Evolutionary conservation across 2,329 filamentous ascomycete species (phyloP).

Genomic region (Aspergillus candidus): DNA sequence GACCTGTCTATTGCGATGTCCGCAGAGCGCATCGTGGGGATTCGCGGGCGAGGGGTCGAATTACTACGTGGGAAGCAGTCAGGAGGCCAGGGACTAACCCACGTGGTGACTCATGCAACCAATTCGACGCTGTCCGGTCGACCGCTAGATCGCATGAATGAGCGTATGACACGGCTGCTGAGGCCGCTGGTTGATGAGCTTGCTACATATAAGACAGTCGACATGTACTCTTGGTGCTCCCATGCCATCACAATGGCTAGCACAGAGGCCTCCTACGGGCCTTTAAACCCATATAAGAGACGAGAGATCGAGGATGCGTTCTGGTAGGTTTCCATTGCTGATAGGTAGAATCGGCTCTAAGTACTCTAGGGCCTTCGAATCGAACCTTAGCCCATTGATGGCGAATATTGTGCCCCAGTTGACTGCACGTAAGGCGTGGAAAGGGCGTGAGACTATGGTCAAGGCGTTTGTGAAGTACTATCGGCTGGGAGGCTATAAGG

Average conservation of each 20-base stretch:
- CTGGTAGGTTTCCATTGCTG: too few species aligned
- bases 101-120: slow-evolving; percentile 19
- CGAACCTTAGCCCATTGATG: slow-evolving; percentile 25
- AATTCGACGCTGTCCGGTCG: slow-evolving; percentile 18
- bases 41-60: slow-evolving; percentile 14
- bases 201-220: slow-evolving; percentile 7
- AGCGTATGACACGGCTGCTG: slow-evolving; percentile 16
- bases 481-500: slow-evolving; percentile 30
- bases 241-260: slow-evolving; percentile 23
- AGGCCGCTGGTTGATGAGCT: slow-evolving; percentile 14
- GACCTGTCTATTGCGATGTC: slow-evolving; percentile 17
- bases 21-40: slow-evolving; percentile 14
- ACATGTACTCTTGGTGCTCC: slow-evolving; percentile 24
- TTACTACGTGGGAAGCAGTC: slow-evolving; percentile 14
- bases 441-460: slow-evolving; percentile 31
- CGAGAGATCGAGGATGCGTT: too few species aligned
- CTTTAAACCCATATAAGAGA: slow-evolving; percentile 21
- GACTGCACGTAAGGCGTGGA: slow-evolving; percentile 34
- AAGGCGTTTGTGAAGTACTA: slow-evolving; percentile 39
- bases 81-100: slow-evolving; percentile 16
- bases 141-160: slow-evolving; percentile 22
- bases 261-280: slow-evolving; percentile 24
- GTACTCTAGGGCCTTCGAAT: slow-evolving; percentile 34
- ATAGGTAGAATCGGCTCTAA: too few species aligned
- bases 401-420: slow-evolving; percentile 30